Evolutionary conservation across 2,329 filamentous ascomycete genomes (phyloP).

Genomic region (Fusarium aywerte): DNA sequence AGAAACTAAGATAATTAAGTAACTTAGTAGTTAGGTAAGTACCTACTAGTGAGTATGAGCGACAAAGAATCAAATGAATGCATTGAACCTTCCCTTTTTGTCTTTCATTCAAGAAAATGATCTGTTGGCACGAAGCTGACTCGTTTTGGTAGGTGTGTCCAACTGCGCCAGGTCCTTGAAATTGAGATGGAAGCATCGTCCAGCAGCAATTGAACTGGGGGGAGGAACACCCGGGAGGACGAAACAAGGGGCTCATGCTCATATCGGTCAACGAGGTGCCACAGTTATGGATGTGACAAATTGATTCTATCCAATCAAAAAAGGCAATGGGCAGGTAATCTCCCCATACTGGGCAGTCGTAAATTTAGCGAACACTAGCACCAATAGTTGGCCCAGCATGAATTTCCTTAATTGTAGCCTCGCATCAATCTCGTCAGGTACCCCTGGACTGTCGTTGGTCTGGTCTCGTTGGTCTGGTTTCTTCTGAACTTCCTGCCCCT

Average conservation of each 20-base stretch:
- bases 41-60: not conserved
- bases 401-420: not conserved
- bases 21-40: not conserved
- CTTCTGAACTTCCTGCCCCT: conserved; percentile 4
- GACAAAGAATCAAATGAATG: not conserved
- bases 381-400: conserved; percentile 11
- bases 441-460: conserved; percentile 29
- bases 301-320: conserved; percentile 13
- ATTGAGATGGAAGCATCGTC: conserved; percentile 17
- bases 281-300: conserved; percentile 15
- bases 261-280: conserved; percentile 13
- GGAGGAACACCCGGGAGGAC: conserved; percentile 17
- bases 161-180: conserved; percentile 7
- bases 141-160: conserved; percentile 30
- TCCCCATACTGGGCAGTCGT: conserved; percentile 22
- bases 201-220: conserved; percentile 3
- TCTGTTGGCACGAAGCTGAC: conserved; percentile 17
- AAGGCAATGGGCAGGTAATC: conserved; percentile 17
- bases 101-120: not conserved
- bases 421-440: conserved; percentile 9
- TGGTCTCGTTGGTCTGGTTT: not conserved
- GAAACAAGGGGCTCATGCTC: conserved; percentile 18
- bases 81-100: conserved; percentile 4
- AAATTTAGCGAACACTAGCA: conserved; percentile 10
- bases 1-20: not conserved